Conservation (phyloP, 2,329 filamentous ascomycete species). For the Colletotrichum chrysophilum region DNA sequence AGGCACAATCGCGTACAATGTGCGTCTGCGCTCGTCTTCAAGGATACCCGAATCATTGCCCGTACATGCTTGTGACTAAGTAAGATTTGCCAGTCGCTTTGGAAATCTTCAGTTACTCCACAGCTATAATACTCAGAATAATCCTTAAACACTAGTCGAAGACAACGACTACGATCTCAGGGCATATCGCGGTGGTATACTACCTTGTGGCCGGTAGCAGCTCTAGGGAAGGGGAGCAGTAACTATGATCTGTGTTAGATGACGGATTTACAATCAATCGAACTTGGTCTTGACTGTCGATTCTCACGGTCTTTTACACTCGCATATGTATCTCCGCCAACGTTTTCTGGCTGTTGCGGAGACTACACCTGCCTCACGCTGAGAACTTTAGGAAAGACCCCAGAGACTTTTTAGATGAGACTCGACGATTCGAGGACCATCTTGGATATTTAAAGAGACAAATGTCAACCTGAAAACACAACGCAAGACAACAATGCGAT, state of each 20-base stretch:
- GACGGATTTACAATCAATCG: background rate
- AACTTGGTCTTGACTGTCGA: background rate
- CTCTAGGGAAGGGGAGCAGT: background rate
- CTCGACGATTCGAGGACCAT: background rate
- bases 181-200: background rate
- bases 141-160: fast-evolving
- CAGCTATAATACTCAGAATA: background rate
- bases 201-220: background rate
- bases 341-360: background rate
- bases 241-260: fast-evolving
- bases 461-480: background rate
- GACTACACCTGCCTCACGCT: fast-evolving
- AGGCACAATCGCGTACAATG: background rate
- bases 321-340: background rate
- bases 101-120: background rate
- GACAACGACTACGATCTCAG: fast-evolving
- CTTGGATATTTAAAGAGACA: background rate
- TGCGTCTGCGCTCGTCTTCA: background rate
- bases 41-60: background rate
- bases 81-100: background rate
- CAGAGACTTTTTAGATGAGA: background rate
- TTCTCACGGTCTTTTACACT: background rate
- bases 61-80: background rate
- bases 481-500: too few species aligned
- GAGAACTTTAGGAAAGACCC: fast-evolving